Base-by-base conservation (phyloP, 2,329 filamentous ascomycete genomes). In the Endocalyx cinctus region DNA sequence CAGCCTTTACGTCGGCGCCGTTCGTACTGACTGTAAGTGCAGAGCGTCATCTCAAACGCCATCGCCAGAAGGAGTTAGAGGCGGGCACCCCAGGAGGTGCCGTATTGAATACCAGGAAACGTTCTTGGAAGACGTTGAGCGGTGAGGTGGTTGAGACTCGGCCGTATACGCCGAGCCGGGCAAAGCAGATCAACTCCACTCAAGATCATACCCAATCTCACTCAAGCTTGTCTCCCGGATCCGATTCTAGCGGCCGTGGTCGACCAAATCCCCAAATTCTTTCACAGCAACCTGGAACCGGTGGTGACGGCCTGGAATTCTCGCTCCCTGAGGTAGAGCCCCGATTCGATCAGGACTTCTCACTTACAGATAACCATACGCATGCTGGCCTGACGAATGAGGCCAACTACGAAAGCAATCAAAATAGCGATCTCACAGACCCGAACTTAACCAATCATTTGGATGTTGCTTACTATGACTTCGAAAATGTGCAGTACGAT, bases 21-120 rank as follows among this genome's bases (percentile, higher is more conserved):
- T n/a, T 19, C 30, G 29, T 30, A 31, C 41, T 57, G 35, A 47
- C 43, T 52, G 32, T 15, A 8, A 30, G 37, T 49, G 12, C 37
- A 79, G 76, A 71, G 25, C 64, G 77, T 43, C 77, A 82, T 51
- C 70, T 79, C 61, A 58, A 57, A 33, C 58, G 66, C n/a, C 66
- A 69, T 48, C 63, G 62, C 8, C 68, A 75, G 37, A 74, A 70
- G 39, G 73, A 77, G 48, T 59, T 67, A 20, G 71, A 75, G 58
- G 72, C 72, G 41, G 70, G 72, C 25, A 70, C 69, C 12, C 63
- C 67, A 42, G 70, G 71, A 11, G 58, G 55, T 27, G 70, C 70
- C 18, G 52, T 66, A 18, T 51, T 77, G 11, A 70, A 74, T 38
- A 77, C 73, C 5, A 60, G 73, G 10, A 75, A 76, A 45, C 62